These are phyloP conservation scores for Lathyrus oleraceus DNA, from an alignment of 306 rosid genomes.

Conservation along the genomic window DNA sequence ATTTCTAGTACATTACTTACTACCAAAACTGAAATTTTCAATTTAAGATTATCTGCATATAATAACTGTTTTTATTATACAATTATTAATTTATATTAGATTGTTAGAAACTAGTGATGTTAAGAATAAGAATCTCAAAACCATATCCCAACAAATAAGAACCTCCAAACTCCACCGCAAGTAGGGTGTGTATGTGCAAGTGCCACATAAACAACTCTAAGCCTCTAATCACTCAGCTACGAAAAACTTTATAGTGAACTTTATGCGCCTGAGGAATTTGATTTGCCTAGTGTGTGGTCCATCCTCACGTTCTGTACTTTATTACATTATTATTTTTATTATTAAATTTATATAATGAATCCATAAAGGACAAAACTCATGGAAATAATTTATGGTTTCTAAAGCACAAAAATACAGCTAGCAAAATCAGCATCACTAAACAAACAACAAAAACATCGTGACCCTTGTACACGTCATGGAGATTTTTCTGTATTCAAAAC, in stretches of 20 bases:
- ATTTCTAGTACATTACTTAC: neutral
- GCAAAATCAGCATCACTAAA: neutral
- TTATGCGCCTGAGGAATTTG: neutral
- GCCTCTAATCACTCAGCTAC: neutral
- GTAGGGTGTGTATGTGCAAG: neutral
- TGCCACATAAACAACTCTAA: conserved; percentile 2
- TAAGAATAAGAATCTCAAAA: neutral
- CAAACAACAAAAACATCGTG: neutral
- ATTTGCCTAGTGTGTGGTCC: neutral
- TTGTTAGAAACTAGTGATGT: neutral
- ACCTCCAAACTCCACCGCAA: neutral
- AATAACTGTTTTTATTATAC: too few relatives aligned
- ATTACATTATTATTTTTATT: neutral
- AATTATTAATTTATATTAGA: too few relatives aligned
- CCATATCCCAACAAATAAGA: neutral
- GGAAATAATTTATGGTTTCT: neutral
- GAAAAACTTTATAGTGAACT: neutral
- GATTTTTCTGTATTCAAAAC: neutral
- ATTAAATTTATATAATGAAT: neutral
- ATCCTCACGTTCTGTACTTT: neutral
- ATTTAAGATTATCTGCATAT: neutral
- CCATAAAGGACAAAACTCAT: neutral
- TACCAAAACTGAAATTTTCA: conserved; percentile 12
- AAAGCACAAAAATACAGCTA: conserved; percentile 5
- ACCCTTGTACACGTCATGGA: neutral